phyloP scores from a whole-genome alignment of 129 eudicot species.

The Artemisia annua region DNA sequence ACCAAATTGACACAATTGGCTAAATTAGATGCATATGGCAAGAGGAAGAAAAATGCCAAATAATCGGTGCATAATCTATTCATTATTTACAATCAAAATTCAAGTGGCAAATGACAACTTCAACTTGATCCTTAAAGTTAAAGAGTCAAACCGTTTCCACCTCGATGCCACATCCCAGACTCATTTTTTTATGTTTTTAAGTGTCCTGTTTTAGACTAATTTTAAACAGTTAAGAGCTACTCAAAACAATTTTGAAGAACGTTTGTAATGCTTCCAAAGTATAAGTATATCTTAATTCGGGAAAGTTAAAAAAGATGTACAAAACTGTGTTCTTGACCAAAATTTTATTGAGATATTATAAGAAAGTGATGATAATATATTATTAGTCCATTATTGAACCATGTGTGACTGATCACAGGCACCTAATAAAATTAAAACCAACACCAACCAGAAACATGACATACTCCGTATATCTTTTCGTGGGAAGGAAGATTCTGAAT shows the following conservation, averaged over 20 bases:
- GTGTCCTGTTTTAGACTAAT: background rate
- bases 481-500: constrained; percentile 29
- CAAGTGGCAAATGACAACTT: constrained; percentile 40
- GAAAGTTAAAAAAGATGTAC: background rate
- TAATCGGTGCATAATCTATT: constrained; percentile 16
- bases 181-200: constrained; percentile 4
- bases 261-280: background rate
- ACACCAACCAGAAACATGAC: constrained; percentile 20
- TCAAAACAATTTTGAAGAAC: background rate
- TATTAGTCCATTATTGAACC: constrained; percentile 33
- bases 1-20: constrained; percentile 19
- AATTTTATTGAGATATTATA: background rate
- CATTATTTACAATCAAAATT: constrained; percentile 24
- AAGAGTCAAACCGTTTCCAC: constrained; percentile 30
- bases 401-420: constrained; percentile 38
- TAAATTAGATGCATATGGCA: constrained; percentile 31
- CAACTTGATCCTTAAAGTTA: constrained; percentile 22
- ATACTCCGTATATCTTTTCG: constrained; percentile 4
- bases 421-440: constrained; percentile 35
- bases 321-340: too few relatives aligned
- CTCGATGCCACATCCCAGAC: constrained; percentile 33
- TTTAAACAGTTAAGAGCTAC: background rate
- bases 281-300: background rate
- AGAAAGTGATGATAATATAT: background rate
- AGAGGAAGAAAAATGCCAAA: constrained; percentile 28